Evolutionary conservation across 805 yeast species (phyloP), one percentile per base, ranked within the genome.

Genomic region (Lachancea sp.): DNA sequence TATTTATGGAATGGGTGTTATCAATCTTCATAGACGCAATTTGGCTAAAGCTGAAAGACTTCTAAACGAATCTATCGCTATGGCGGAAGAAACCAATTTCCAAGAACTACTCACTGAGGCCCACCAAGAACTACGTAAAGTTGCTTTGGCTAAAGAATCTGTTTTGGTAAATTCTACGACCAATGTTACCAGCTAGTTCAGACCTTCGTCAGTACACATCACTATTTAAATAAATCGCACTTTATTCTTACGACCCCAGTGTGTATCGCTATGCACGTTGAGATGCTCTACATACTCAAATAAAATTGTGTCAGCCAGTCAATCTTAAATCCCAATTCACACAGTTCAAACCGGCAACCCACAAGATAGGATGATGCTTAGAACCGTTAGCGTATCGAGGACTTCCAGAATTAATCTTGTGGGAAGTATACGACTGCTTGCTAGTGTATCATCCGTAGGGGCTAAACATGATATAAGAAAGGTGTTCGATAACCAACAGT

Each of bases 1-100:
- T 0, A 77, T 87, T 0, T 89, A 83, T 55, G 94, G 96, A 0
- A 67, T 85, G 29, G 97, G 96, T 2, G 94, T 88, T 4, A 71
- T 86, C 8, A 71, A 75, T 32, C 61, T 81, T n/a, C 85, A 84
- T 50, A 55, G 68, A 34, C 74, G 80, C 1, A 64, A 78, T 8
- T 67, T 74, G 41, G 71, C 68, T 2, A 63, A 70, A 40, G 88
- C 95, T 0, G 77, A 74, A 47, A 67, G 77, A 30, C 64, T 74
- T 20, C 65, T 89, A 34, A 66, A 80, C 5, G 88, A 83, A 55
- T 78, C 95, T 0, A 71, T 85, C 24, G 69, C 77, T 19, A 68
- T 87, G 44, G 88, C 94, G 0, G 71, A 72, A 49, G 80, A 79
- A 12, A 70, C 81, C 42, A 81, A 80, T 9, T 76, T 82, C 52